Conservation (phyloP, 495 filamentous ascomycete genomes). For the Pseudomonodictys pantanalensis region DNA sequence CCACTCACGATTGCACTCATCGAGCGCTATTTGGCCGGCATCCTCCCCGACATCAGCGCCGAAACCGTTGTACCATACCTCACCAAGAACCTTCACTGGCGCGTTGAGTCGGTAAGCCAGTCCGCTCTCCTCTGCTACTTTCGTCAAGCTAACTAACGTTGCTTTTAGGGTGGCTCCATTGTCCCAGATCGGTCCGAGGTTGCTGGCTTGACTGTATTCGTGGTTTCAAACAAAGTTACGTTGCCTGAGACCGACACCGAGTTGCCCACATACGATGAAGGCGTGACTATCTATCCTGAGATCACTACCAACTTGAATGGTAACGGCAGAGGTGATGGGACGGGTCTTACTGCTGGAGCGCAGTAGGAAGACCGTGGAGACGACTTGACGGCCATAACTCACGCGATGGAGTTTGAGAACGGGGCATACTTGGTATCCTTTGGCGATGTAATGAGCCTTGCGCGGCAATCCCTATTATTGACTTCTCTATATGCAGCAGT, state of each 20-base stretch:
- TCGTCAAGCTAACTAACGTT: neutral
- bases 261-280: neutral
- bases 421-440: no score
- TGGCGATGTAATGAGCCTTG: no score
- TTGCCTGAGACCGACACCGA: neutral
- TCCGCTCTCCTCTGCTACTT: neutral
- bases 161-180: neutral
- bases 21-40: slow-evolving; percentile 39
- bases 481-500: no score
- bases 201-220: neutral
- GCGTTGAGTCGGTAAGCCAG: neutral
- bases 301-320: neutral
- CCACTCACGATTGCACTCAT: slow-evolving; percentile 45
- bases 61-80: neutral
- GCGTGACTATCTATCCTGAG: neutral
- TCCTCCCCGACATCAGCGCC: neutral
- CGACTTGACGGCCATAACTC: no score
- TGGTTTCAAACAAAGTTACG: neutral
- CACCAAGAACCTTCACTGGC: neutral
- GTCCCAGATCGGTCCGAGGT: neutral
- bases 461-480: no score
- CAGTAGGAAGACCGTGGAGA: no score
- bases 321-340: neutral
- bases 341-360: neutral
- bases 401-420: no score